phyloP scores from a whole-genome alignment of 345 rosid species.

The Populus pruinosa region DNA sequence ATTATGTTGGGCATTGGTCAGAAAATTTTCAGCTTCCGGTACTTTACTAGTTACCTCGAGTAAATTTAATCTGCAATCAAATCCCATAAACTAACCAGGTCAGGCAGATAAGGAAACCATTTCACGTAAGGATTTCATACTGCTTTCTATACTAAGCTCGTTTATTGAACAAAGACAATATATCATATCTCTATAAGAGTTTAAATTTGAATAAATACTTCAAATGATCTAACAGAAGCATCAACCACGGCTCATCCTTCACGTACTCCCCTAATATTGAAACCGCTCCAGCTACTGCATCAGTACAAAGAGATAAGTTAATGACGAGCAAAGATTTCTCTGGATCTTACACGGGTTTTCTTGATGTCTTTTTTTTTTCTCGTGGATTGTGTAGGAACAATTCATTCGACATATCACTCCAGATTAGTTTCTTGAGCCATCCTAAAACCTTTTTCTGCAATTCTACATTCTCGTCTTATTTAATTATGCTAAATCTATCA shows the following conservation, averaged over 20 bases:
- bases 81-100: background rate
- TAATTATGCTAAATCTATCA: too few relatives aligned
- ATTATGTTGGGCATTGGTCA: slow-evolving; percentile 27
- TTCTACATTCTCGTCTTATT: too few relatives aligned
- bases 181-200: background rate
- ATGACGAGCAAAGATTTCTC: slow-evolving; percentile 2
- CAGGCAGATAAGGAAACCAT: background rate
- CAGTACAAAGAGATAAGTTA: slow-evolving; percentile 14
- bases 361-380: background rate
- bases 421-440: background rate
- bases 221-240: slow-evolving; percentile 53
- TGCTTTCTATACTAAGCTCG: background rate
- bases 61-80: slow-evolving; percentile 49
- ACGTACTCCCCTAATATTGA: slow-evolving; percentile 72
- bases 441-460: background rate
- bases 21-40: slow-evolving; percentile 28
- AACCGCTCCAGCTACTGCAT: slow-evolving; percentile 67
- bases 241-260: slow-evolving; percentile 79
- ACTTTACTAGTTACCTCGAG: slow-evolving; percentile 33
- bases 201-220: slow-evolving; percentile 40
- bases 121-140: background rate
- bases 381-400: too few relatives aligned
- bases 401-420: too few relatives aligned
- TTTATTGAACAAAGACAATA: background rate
- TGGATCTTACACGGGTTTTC: background rate